A percentile compares a stretch with the other conserved stretches of the same genome.
Conservation (phyloP, 208 protist species). For the Trypanosoma platydactyli region DNA sequence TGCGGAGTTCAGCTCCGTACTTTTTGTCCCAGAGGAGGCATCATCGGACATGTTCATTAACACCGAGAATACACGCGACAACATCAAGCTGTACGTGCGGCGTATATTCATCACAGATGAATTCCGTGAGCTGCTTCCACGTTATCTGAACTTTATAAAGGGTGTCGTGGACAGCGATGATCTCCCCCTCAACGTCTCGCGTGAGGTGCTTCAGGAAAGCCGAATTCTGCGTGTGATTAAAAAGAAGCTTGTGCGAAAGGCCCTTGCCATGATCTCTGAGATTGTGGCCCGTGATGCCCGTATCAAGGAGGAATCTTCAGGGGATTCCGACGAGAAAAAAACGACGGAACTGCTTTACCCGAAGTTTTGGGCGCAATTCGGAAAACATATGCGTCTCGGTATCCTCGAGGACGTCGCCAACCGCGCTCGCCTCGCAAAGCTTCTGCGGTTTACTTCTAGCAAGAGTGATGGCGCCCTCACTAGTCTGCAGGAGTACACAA, state of each 20-base stretch:
- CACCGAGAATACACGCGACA: constrained; percentile 56
- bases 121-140: constrained; percentile 94
- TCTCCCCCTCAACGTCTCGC: constrained; percentile 99
- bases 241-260: constrained; percentile 97
- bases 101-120: constrained; percentile 99
- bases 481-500: constrained; percentile 91
- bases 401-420: constrained; percentile 97
- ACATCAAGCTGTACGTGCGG: constrained; percentile 97
- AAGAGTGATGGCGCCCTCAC: constrained; percentile 72
- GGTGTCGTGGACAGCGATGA: constrained; percentile 99
- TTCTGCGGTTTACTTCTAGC: constrained; percentile 95
- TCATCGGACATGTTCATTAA: constrained; percentile 92
- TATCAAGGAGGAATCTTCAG: constrained; percentile 31
- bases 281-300: constrained; percentile 83
- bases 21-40: constrained; percentile 96
- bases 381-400: constrained; percentile 97
- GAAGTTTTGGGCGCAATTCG: constrained; percentile 95
- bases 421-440: constrained; percentile 94
- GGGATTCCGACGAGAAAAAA: constrained; percentile 3
- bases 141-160: constrained; percentile 94
- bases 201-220: constrained; percentile 98
- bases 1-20: constrained; percentile 96
- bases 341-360: constrained; percentile 81
- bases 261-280: constrained; percentile 93
- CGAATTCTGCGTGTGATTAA: constrained; percentile 96